A percentile compares a stretch with the other conserved stretches of the same genome.
phyloP scores from a whole-genome alignment of 345 rosid species.

The Bretschneidera sinensis region DNA sequence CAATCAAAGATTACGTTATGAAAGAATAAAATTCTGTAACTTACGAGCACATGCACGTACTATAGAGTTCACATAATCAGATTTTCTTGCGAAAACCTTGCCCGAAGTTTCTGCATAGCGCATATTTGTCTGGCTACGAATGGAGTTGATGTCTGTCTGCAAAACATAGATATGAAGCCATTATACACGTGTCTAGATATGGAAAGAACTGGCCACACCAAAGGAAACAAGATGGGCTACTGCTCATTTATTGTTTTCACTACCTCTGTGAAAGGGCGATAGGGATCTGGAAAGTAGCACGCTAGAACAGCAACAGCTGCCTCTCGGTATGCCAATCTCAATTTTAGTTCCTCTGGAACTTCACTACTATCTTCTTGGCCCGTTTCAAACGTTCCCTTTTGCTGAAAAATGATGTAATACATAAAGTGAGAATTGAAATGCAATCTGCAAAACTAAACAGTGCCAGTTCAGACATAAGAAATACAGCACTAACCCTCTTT shows the following conservation, averaged over 20 bases:
- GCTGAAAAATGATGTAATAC: slow-evolving; percentile 44
- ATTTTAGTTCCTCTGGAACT: slow-evolving; percentile 75
- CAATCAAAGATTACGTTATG: neutral
- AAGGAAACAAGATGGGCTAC: slow-evolving; percentile 12
- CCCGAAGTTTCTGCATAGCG: slow-evolving; percentile 54
- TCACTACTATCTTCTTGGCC: slow-evolving; percentile 89
- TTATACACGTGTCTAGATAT: slow-evolving; percentile 6
- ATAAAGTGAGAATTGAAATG: slow-evolving; percentile 16
- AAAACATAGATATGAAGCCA: slow-evolving; percentile 19
- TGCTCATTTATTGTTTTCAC: slow-evolving; percentile 3
- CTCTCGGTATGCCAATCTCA: slow-evolving; percentile 91
- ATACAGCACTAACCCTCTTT: slow-evolving; percentile 58
- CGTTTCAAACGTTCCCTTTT: slow-evolving; percentile 92
- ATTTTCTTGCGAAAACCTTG: slow-evolving; percentile 62
- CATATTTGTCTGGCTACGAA: slow-evolving; percentile 74
- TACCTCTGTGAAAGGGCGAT: slow-evolving; percentile 70
- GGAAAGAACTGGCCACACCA: neutral
- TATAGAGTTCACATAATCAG: slow-evolving; percentile 72
- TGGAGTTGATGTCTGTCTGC: slow-evolving; percentile 85
- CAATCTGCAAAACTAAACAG: slow-evolving; percentile 8
- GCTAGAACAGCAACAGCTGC: slow-evolving; percentile 94
- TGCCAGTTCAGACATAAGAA: neutral
- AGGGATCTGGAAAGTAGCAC: slow-evolving; percentile 80
- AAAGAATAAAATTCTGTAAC: slow-evolving; percentile 21
- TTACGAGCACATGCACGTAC: slow-evolving; percentile 91